Evolutionary conservation across 495 filamentous ascomycete species (phyloP).

Genomic region (Neurospora tetraspora): DNA sequence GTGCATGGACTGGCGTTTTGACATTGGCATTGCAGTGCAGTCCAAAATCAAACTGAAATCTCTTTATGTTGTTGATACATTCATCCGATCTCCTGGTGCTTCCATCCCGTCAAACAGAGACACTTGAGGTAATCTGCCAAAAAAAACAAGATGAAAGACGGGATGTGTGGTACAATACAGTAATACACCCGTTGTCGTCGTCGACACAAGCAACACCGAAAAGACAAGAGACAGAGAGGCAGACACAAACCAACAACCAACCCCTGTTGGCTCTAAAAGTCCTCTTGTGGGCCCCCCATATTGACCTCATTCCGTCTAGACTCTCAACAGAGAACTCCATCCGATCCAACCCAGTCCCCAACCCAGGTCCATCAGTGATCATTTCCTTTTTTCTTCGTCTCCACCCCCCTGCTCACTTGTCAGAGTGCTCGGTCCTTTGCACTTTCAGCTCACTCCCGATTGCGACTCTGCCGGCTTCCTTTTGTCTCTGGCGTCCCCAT

Average conservation of each 20-base stretch:
- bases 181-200: background rate
- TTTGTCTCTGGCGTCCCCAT: background rate
- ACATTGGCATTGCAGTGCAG: constrained; percentile 2
- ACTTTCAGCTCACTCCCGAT: background rate
- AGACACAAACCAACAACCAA: background rate
- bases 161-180: background rate
- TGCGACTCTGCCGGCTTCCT: background rate
- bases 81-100: background rate
- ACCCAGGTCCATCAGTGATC: background rate
- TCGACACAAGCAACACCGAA: background rate
- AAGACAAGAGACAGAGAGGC: background rate
- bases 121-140: background rate
- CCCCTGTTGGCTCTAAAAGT: background rate
- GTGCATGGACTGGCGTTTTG: constrained; percentile 9
- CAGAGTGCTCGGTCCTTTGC: background rate
- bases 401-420: background rate
- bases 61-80: background rate
- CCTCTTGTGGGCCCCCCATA: background rate
- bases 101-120: background rate
- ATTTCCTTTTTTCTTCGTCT: background rate
- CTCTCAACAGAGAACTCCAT: background rate
- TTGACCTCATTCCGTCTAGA: background rate
- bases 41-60: background rate
- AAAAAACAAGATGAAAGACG: background rate
- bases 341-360: background rate